A percentile compares a stretch with the other conserved stretches of the same genome.
These are phyloP conservation scores for Chlorociboria aeruginascens DNA, from an alignment of 495 filamentous ascomycete genomes.

Conservation along the genomic window DNA sequence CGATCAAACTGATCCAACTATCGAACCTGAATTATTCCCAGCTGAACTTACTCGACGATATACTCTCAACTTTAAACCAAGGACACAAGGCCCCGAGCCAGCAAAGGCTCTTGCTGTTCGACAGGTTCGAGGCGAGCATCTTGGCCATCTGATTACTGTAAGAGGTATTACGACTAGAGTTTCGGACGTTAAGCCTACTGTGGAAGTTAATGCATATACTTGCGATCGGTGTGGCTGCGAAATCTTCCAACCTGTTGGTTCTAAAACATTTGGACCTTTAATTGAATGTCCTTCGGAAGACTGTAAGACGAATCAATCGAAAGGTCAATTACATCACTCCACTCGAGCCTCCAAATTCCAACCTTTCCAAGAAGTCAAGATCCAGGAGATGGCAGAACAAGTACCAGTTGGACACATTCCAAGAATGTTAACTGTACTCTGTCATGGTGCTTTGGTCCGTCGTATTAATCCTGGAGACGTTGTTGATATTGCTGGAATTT, in stretches of 20 bases:
- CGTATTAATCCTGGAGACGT: conserved; percentile 89
- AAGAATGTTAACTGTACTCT: conserved; percentile 75
- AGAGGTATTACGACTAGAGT: conserved; percentile 91
- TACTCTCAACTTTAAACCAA: conserved; percentile 88
- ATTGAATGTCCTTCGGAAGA: conserved; percentile 76
- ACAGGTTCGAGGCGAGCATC: conserved; percentile 81
- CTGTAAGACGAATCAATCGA: conserved; percentile 80
- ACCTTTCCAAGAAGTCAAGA: conserved; percentile 96
- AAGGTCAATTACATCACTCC: conserved; percentile 85
- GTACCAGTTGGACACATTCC: conserved; percentile 97
- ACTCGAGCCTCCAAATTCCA: conserved; percentile 93
- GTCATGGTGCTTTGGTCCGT: conserved; percentile 73
- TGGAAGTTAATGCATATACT: conserved; percentile 92
- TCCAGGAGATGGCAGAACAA: conserved; percentile 97
- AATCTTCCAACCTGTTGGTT: conserved; percentile 91
- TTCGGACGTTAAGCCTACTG: conserved; percentile 95
- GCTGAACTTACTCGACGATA: conserved; percentile 87
- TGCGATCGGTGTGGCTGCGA: conserved; percentile 94
- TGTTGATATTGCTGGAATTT: conserved; percentile 86
- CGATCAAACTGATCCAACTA: conserved; percentile 47
- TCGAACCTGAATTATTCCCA: conserved; percentile 61
- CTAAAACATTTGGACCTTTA: conserved; percentile 81
- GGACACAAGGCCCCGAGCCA: conserved; percentile 55
- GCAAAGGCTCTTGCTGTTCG: conserved; percentile 87
- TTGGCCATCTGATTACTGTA: conserved; percentile 87